Conservation (phyloP, 768 basidiomycete genomes). For the Lactifluus rugatus region DNA sequence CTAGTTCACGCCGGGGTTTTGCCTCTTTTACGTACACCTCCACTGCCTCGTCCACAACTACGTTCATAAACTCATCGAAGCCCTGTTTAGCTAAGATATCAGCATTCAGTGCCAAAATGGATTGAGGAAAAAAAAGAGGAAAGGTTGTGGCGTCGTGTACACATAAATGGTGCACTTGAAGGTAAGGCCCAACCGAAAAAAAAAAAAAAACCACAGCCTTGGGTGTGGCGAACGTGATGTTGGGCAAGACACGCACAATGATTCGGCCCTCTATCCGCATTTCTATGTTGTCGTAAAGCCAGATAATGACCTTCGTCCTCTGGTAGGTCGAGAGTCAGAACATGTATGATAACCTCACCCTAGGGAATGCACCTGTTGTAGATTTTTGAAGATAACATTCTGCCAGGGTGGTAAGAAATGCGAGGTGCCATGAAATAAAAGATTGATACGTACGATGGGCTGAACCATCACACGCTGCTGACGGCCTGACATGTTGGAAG, state of each 20-base stretch:
- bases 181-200: neutral
- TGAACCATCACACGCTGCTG: constrained; percentile 98
- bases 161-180: neutral
- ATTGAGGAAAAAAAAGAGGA: constrained; percentile 1
- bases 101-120: neutral
- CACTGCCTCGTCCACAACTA: constrained; percentile 87
- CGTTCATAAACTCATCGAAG: constrained; percentile 99
- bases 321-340: constrained; percentile 25
- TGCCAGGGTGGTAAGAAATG: constrained; percentile 26
- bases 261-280: constrained; percentile 96
- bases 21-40: constrained; percentile 89
- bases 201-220: constrained; percentile 26
- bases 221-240: constrained; percentile 26
- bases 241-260: constrained; percentile 54
- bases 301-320: constrained; percentile 81
- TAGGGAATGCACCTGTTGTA: constrained; percentile 56
- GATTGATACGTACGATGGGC: constrained; percentile 71
- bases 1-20: constrained; percentile 76
- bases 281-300: constrained; percentile 95
- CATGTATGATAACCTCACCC: neutral
- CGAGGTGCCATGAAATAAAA: constrained; percentile 1
- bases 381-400: constrained; percentile 98
- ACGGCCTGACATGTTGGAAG: constrained; percentile 71
- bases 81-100: constrained; percentile 45
- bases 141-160: constrained; percentile 3